Conservation (phyloP, 441 rosid genomes). For the Rhodomyrtus psidioides region DNA sequence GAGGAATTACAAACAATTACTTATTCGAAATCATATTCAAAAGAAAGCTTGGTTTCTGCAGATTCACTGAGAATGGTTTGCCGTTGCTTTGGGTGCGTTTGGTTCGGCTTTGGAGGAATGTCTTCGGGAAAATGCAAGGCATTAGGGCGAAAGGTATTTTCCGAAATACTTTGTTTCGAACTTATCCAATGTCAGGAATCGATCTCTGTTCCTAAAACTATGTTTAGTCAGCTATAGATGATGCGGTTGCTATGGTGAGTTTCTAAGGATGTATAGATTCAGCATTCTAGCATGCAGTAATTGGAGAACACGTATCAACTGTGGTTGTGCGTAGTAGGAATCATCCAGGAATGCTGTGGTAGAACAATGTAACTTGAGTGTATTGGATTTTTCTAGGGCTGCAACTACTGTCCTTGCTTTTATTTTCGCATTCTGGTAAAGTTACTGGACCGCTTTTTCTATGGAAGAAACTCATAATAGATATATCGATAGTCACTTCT, state of each 20-base stretch:
- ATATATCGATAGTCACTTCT: background rate
- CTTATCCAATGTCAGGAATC: background rate
- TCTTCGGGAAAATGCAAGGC: no score
- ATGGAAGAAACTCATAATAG: accelerated
- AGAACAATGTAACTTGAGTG: background rate
- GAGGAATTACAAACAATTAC: background rate
- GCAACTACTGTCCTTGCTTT: no score
- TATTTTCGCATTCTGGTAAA: background rate
- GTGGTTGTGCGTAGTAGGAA: no score
- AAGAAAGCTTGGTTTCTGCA: background rate
- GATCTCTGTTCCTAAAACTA: background rate
- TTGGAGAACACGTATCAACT: no score
- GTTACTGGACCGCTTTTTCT: background rate
- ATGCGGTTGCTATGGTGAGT: background rate
- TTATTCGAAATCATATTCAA: background rate
- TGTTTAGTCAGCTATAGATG: background rate
- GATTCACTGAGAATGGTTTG: no score
- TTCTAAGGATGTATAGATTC: background rate
- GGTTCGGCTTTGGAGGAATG: no score
- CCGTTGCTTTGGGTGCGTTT: no score
- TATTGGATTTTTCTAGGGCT: background rate
- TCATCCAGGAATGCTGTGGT: no score
- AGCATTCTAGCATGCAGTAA: background rate
- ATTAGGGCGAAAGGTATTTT: no score
- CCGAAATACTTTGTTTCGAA: no score